Base-by-base conservation (phyloP, 2,329 filamentous ascomycete genomes). In the Zarea fungicola region DNA sequence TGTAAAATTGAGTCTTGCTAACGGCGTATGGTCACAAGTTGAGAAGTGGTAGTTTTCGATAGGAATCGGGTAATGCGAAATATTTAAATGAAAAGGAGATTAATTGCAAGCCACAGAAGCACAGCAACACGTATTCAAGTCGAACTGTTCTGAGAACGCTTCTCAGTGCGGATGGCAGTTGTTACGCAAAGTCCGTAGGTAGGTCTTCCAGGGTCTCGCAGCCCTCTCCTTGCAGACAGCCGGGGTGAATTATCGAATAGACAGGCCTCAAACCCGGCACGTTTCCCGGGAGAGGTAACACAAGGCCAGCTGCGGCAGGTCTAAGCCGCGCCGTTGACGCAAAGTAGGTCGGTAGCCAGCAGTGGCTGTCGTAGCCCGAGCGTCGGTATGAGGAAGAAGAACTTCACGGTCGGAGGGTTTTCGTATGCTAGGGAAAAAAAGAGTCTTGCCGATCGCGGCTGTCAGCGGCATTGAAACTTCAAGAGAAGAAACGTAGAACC, bases 181-280 rank as follows among this genome's bases (percentile, higher is more conserved):
- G 42, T 14, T 22, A 14, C 14, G 31, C 7, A 45, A 22, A 25
- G 18, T 37, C 13, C 16, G 19, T 28, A 23, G 14, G 6, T 37
- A n/a, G 9, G 14, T 42, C 21, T 14, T 5, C 16, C 21, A 29
- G 23, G 42, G 32, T 6, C 23, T 29, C 16, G 42, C 11, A 13
- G 35, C 11, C 21, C n/a, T 29, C 16, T 25, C 25, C 43, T 18
- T 40, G 43, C 16, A 47, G 5, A 18, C 22, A 25, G 25, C 19
- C 35, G 28, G 29, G 44, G 26, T 39, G 35, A n/a, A 31, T 25
- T 40, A 35, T 47, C 44, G 35, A 40, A 32, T 47, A n/a, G 44
- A 40, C 26, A 19, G 34, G 11, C 13, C 35, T 23, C 43, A 39
- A 39, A n/a, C 16, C 23, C 43, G 43, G 43, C 43, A 46, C 43